These are phyloP conservation scores for Benincasa hispida DNA, from an alignment of 306 rosid genomes.

Conservation along the genomic window DNA sequence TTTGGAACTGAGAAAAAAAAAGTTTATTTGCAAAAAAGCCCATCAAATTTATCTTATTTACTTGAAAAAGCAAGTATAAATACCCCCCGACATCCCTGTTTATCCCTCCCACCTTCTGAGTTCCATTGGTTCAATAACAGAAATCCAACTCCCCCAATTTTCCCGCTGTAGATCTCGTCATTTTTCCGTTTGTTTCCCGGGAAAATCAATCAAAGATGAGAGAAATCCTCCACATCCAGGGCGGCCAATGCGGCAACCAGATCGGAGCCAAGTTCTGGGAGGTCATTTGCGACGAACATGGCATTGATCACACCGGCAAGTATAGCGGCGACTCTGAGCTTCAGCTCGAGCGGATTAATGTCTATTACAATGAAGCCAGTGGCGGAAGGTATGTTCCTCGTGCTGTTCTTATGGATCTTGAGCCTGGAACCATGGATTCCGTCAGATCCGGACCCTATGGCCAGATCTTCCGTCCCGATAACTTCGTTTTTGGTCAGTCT, in stretches of 20 bases:
- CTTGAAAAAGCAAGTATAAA: background rate
- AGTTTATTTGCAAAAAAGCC: background rate
- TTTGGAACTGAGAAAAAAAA: background rate
- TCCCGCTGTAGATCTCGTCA: background rate
- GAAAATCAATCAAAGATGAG: constrained; percentile 19
- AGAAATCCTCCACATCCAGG: constrained; percentile 42
- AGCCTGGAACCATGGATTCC: constrained; percentile 45
- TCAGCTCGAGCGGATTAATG: constrained; percentile 37
- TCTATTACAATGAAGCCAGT: constrained; percentile 38
- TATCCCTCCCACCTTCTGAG: background rate
- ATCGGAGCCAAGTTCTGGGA: constrained; percentile 51
- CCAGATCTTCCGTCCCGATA: constrained; percentile 36
- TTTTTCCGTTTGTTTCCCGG: background rate
- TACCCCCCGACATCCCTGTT: background rate
- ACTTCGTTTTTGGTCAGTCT: constrained; percentile 39
- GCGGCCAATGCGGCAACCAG: constrained; percentile 46
- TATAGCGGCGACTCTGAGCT: constrained; percentile 33
- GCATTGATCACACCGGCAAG: constrained; percentile 28
- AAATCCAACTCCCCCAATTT: background rate
- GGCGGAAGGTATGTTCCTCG: constrained; percentile 42
- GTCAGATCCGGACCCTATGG: constrained; percentile 38
- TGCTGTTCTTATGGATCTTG: constrained; percentile 44
- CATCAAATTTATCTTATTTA: background rate
- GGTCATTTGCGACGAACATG: constrained; percentile 44
- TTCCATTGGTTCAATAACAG: background rate